Evolutionary conservation across 441 rosid genomes (phyloP).

Genomic region (Populus hybrid): DNA sequence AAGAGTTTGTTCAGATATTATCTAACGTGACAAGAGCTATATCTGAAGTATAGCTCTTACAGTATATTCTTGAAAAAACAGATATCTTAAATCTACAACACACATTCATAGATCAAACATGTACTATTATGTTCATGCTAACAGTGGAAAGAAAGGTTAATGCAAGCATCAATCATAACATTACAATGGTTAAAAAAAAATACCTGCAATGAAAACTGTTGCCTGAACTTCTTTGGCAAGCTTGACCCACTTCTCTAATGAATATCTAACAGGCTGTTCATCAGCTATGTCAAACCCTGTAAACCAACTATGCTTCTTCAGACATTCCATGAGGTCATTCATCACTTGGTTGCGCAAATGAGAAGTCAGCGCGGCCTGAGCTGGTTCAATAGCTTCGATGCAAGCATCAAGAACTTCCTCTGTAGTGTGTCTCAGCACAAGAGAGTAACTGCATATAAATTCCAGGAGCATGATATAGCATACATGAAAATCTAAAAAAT

Average conservation of each 20-base stretch:
- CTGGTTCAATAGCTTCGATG: conserved; percentile 82
- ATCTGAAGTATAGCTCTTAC: not conserved
- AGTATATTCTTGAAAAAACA: not conserved
- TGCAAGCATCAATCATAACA: not conserved
- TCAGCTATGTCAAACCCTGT: conserved; percentile 79
- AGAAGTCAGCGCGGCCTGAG: conserved; percentile 78
- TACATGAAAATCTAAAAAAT: not conserved
- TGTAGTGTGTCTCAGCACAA: conserved; percentile 92
- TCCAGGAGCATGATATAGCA: not conserved
- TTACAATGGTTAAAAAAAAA: conserved; percentile 21
- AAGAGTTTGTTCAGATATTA: not conserved
- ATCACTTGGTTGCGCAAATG: conserved; percentile 72
- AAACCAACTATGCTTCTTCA: conserved; percentile 70
- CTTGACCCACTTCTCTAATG: conserved; percentile 73
- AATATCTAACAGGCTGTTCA: conserved; percentile 50
- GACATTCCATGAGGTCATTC: conserved; percentile 67
- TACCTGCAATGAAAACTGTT: conserved; percentile 86
- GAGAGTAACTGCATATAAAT: conserved; percentile 68
- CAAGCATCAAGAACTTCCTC: conserved; percentile 96
- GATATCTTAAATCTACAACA: not conserved
- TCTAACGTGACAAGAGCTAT: not conserved
- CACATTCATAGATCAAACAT: not conserved
- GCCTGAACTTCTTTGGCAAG: conserved; percentile 67
- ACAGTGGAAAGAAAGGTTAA: not conserved
- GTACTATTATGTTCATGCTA: not conserved